Evolutionary conservation across 352 stramenopile species (phyloP).

Genomic region (Phytophthora crassamura): DNA sequence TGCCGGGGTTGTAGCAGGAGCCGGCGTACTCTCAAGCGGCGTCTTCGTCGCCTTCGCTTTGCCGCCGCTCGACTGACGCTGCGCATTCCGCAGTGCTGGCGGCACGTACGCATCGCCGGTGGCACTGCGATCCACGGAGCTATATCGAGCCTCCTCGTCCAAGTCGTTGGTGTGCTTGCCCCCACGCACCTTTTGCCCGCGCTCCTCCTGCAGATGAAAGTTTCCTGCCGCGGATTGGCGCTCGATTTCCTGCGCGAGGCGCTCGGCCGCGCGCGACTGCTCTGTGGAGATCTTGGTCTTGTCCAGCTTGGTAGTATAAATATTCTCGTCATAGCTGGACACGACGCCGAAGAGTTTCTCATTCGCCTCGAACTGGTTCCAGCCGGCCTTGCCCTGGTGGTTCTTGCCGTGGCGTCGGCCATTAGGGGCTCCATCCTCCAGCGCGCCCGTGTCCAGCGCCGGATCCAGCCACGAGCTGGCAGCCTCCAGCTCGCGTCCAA

Average conservation of each 20-base stretch:
- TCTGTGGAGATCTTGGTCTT: conserved; percentile 91
- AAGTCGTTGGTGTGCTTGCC: conserved; percentile 52
- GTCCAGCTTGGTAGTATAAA: conserved; percentile 98
- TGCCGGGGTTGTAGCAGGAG: conserved; percentile 11
- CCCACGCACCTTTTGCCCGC: conserved; percentile 56
- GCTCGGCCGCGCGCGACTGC: conserved; percentile 91
- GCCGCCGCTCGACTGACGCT: conserved; percentile 47
- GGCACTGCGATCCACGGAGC: conserved; percentile 84
- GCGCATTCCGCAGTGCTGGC: conserved; percentile 62
- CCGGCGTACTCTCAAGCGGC: background rate
- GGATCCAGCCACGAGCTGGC: conserved; percentile 86
- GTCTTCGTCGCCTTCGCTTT: conserved; percentile 30
- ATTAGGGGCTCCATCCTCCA: conserved; percentile 53
- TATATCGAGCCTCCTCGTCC: conserved; percentile 97
- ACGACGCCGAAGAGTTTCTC: conserved; percentile 96
- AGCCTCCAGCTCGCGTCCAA: conserved; percentile 66
- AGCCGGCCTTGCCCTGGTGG: conserved; percentile 50
- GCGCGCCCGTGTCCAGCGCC: conserved; percentile 73
- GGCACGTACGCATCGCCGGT: conserved; percentile 68
- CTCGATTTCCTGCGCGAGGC: conserved; percentile 96
- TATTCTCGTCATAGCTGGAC: conserved; percentile 96
- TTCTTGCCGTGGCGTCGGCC: conserved; percentile 38
- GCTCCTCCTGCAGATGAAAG: conserved; percentile 96
- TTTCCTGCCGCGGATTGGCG: conserved; percentile 86
- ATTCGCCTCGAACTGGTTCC: conserved; percentile 98